Percentiles rank a stretch among this genome's conserved stretches.
Conservation (phyloP, 176 grass and related monocot genomes). For the Ampelocalamus luodianensis region DNA sequence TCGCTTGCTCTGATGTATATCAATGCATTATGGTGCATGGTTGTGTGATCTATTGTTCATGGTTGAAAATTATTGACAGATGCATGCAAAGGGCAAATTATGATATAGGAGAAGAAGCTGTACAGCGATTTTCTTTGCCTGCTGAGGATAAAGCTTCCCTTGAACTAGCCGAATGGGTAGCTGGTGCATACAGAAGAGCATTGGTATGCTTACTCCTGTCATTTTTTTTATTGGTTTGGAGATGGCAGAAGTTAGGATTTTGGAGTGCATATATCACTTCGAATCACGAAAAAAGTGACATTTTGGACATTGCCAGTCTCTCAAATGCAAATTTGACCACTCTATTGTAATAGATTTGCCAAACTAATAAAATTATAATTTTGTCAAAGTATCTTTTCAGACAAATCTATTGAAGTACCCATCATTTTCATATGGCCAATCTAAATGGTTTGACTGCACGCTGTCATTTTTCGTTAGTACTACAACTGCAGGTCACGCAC, state of each 20-base stretch:
- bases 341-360: constrained; percentile 12
- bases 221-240: not conserved
- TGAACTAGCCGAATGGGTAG: constrained; percentile 83
- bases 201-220: constrained; percentile 51
- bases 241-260: not conserved
- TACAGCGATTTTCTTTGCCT: constrained; percentile 83
- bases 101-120: constrained; percentile 93
- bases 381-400: not conserved
- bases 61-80: constrained; percentile 56
- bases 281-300: constrained; percentile 9
- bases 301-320: not conserved
- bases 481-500: too few relatives aligned
- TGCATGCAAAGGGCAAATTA: constrained; percentile 96
- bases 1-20: not conserved
- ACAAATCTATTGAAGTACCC: not conserved
- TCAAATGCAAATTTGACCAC: not conserved
- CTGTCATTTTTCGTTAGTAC: too few relatives aligned
- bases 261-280: constrained; percentile 2
- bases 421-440: not conserved
- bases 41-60: constrained; percentile 38
- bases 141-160: constrained; percentile 94
- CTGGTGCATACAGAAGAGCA: constrained; percentile 81
- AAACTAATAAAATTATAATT: not conserved
- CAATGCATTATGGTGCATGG: constrained; percentile 15
- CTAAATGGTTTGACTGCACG: constrained; percentile 9